These are phyloP conservation scores for Solanum lycopersicoides DNA, from an alignment of 257 asterid species.

Conservation along the genomic window DNA sequence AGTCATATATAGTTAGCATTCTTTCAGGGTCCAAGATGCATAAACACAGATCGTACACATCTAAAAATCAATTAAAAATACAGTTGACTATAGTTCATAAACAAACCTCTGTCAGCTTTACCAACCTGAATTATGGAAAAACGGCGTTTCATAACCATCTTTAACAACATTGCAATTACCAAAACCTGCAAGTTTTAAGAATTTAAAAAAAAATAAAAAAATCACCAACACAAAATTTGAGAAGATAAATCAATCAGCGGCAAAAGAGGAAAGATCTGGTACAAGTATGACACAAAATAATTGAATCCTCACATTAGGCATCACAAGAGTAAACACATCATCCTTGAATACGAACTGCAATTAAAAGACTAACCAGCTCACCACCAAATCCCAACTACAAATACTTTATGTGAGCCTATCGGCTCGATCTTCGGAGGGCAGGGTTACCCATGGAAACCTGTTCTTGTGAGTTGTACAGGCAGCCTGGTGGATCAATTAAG, in stretches of 20 bases:
- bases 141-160: slow-evolving; percentile 77
- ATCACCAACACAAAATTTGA: neutral
- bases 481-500: neutral
- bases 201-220: neutral
- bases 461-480: neutral
- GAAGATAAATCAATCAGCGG: neutral
- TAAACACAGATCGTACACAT: neutral
- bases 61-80: neutral
- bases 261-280: neutral
- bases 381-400: neutral
- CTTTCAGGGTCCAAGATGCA: neutral
- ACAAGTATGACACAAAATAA: neutral
- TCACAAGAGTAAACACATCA: neutral
- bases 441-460: neutral
- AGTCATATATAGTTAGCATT: neutral
- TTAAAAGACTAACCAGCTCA: neutral
- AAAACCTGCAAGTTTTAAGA: slow-evolving; percentile 55
- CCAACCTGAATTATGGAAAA: slow-evolving; percentile 94
- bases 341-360: neutral
- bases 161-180: slow-evolving; percentile 90
- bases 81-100: neutral
- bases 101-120: neutral
- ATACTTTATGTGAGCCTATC: neutral
- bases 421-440: neutral
- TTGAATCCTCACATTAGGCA: neutral